Conservation (phyloP, 805 yeast species). For the Zygoascus tannicola region DNA sequence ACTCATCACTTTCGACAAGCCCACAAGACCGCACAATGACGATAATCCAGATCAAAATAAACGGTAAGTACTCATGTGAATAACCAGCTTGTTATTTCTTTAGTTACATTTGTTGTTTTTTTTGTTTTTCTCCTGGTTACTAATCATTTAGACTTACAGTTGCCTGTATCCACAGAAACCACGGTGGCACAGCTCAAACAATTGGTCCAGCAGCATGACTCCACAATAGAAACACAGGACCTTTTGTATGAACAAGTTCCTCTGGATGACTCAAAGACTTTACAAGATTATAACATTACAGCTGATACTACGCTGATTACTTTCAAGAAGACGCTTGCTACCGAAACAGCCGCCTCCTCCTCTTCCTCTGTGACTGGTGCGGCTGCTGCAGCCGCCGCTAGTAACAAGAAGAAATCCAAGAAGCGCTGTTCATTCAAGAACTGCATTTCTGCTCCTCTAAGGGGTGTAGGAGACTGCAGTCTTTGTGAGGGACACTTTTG, state of each 20-base stretch:
- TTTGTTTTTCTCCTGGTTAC: too few species aligned
- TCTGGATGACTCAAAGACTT: conserved; percentile 25
- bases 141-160: neutral
- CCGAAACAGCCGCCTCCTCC: neutral
- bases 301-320: conserved; percentile 23
- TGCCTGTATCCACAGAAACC: neutral
- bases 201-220: conserved; percentile 23
- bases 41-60: neutral
- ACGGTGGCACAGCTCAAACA: conserved; percentile 28
- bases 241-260: conserved; percentile 22
- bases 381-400: conserved; percentile 19
- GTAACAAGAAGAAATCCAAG: conserved; percentile 26
- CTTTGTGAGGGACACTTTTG: conserved; percentile 81
- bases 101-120: too few species aligned
- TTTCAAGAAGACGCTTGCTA: conserved; percentile 12
- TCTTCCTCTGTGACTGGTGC: conserved; percentile 10
- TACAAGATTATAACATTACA: conserved; percentile 22
- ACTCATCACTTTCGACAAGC: too few species aligned
- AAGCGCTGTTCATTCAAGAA: conserved; percentile 42
- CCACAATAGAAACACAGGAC: conserved; percentile 21
- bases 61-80: conserved; percentile 1
- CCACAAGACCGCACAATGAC: too few species aligned
- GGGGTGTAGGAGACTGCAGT: conserved; percentile 71
- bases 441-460: conserved; percentile 56
- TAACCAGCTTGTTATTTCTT: too few species aligned